Base-by-base conservation (phyloP, 1,284 basidiomycete species). In the Ceraceosorus guamensis region DNA sequence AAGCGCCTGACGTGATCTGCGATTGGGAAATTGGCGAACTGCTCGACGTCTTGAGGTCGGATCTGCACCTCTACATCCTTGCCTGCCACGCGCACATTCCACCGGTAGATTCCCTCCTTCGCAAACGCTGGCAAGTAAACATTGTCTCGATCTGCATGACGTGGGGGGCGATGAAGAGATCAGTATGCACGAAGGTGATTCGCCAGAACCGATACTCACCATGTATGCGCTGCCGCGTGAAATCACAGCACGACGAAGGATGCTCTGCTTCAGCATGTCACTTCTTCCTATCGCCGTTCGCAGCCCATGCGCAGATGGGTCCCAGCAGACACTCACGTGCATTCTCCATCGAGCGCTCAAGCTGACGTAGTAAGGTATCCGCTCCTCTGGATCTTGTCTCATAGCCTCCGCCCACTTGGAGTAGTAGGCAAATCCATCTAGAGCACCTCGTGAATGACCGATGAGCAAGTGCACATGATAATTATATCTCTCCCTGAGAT, bases 261-360 rank as follows among this genome's bases (percentile, higher is more conserved):
- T 1, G 24, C 24, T 24, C 24, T 24, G 24, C 24, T 24, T 24
- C 24, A 24, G 24, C 24, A 24, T 24, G 24, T 24, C 24, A 24
- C 24, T 50, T 43, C 41, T 43, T 16, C 13, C 41, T 43, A 43
- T 43, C 2, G 16, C 2, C 41, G 13, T 43, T 2, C 13, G 41
- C 41, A 18, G 10, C 48, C 16, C 7, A 50, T n/a, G 50, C 5
- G 24, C 48, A 52, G 11, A 50, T 7, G 18, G 50, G 52, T 14
- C 18, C 30, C n/a, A 83, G 87, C 46, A 95, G 92, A 80, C 79
- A 86, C 53, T 55, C 53, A 55, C 47, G 8, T 48, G 24, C 68
- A 70, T 70, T 6, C 62, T 58, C 59, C 66, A 70, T 0, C 68
- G 48, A 7, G 60, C 61, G 16, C 59, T 51, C 2, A 70, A 30